These are phyloP conservation scores for Camelina sativa DNA, from an alignment of 345 rosid species.

Conservation along the genomic window DNA sequence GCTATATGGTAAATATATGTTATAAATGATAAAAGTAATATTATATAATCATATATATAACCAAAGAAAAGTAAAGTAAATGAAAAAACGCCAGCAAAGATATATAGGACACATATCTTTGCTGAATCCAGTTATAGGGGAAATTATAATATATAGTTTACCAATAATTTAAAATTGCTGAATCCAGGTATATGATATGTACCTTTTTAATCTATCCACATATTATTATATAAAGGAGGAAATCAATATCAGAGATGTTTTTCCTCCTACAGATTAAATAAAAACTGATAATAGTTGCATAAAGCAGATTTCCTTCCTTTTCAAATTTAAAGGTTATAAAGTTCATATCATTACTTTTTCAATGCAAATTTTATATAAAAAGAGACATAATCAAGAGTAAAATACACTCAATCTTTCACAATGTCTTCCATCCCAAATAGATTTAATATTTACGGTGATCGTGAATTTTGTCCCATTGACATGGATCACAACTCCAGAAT, in stretches of 20 bases:
- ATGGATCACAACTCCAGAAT: constrained; percentile 9
- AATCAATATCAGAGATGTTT: background rate
- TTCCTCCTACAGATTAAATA: background rate
- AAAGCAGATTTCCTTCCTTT: constrained; percentile 9
- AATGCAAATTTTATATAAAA: constrained; percentile 1
- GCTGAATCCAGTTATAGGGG: no score
- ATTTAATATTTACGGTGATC: background rate
- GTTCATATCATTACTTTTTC: no score
- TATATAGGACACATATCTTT: background rate
- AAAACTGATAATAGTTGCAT: background rate
- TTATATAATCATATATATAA: background rate
- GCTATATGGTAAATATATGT: background rate
- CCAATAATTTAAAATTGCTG: background rate
- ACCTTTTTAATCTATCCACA: background rate
- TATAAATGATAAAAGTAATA: background rate
- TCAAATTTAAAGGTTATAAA: no score
- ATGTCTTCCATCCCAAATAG: constrained; percentile 13
- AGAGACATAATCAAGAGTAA: background rate
- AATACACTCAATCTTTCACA: background rate
- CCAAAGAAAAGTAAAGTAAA: background rate
- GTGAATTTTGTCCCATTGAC: background rate
- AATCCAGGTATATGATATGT: constrained; percentile 9
- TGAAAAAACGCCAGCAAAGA: background rate
- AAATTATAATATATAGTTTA: background rate
- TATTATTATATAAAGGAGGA: background rate